These are phyloP conservation scores for Sindora glabra DNA, from an alignment of 306 rosid genomes.

Conservation along the genomic window DNA sequence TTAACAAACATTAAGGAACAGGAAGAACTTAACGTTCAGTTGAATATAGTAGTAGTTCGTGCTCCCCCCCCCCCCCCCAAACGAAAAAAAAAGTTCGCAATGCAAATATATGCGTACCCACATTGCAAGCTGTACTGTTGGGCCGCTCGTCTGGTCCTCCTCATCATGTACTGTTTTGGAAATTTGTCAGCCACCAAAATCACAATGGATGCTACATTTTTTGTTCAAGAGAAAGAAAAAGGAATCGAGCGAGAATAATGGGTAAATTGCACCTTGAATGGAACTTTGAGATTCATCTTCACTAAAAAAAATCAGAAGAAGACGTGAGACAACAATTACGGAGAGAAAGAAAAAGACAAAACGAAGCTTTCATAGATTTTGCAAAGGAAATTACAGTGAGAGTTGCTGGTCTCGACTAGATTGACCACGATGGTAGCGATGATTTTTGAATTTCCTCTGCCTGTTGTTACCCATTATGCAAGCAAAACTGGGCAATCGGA, in stretches of 20 bases:
- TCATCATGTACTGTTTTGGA: conserved; percentile 35
- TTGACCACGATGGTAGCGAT: conserved; percentile 38
- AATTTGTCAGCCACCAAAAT: neutral
- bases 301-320: conserved; percentile 16
- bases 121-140: conserved; percentile 78
- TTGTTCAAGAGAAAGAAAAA: neutral
- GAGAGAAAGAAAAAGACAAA: neutral
- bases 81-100: neutral
- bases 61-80: no score
- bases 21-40: neutral
- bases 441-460: conserved; percentile 49
- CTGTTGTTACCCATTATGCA: conserved; percentile 59
- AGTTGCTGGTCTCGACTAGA: conserved; percentile 44
- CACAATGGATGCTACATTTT: neutral
- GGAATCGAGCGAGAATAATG: neutral
- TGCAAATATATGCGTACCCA: conserved; percentile 54
- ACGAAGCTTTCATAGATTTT: neutral
- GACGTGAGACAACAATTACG: conserved; percentile 2
- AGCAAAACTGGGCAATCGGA: neutral
- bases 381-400: conserved; percentile 25
- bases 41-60: no score
- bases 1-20: no score
- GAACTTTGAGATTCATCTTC: conserved; percentile 46
- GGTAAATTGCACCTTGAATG: conserved; percentile 39
- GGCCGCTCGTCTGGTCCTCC: conserved; percentile 43